Percentiles rank a stretch among this genome's conserved stretches.
Conservation (phyloP, 805 yeast species). For the Teunomyces cretensis region DNA sequence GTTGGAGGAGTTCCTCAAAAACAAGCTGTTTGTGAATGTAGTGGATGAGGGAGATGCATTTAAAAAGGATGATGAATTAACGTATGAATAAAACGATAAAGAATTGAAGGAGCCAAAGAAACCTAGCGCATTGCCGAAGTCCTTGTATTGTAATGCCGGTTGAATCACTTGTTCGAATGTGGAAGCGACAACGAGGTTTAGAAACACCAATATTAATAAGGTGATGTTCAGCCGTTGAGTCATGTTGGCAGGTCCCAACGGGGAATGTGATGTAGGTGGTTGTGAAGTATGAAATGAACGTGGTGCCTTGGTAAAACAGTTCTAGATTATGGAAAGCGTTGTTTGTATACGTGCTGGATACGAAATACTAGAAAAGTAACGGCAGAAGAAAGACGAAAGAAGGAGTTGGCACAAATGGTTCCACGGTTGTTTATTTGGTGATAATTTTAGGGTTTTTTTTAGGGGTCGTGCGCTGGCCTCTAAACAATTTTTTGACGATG, state of each 20-base stretch:
- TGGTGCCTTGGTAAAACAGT: background rate
- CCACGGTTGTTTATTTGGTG: conserved; percentile 1
- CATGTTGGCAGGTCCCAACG: background rate
- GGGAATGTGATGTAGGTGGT: background rate
- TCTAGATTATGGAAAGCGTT: background rate
- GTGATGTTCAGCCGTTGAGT: background rate
- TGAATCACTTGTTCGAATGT: conserved; percentile 6
- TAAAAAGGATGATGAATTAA: conserved; percentile 25
- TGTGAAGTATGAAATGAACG: background rate
- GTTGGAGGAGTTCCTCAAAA: conserved; percentile 20
- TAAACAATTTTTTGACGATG: background rate
- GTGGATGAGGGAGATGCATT: conserved; percentile 4
- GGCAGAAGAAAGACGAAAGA: background rate
- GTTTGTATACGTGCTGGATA: background rate
- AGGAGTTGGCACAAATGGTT: background rate
- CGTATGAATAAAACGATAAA: conserved; percentile 26
- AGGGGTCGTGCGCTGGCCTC: conserved; percentile 4
- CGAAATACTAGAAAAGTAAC: no score
- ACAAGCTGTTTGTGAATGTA: conserved; percentile 15
- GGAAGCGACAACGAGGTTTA: conserved; percentile 1
- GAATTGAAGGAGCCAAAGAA: conserved; percentile 31
- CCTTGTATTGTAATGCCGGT: conserved; percentile 23
- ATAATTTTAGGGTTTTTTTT: background rate
- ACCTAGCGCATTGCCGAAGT: conserved; percentile 31
- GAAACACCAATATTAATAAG: conserved; percentile 2